phyloP scores from a whole-genome alignment of 768 basidiomycete species.

The Pulveroboletus sp. region DNA sequence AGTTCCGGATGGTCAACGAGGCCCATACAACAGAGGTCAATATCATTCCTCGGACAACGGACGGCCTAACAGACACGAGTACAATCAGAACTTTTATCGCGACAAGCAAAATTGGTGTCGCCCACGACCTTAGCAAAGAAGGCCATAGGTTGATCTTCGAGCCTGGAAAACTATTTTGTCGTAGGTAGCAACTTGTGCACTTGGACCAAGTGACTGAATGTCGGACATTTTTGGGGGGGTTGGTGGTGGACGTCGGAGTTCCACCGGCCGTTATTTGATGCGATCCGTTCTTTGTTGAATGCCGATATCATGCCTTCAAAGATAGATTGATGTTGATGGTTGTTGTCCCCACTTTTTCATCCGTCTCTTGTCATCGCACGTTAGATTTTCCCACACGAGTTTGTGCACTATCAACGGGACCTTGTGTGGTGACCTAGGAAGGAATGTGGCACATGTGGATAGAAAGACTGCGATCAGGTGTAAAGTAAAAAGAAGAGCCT shows the following conservation, averaged over 20 bases:
- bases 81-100: constrained; percentile 5
- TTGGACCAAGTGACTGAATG: neutral
- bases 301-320: neutral
- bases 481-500: neutral
- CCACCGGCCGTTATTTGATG: neutral
- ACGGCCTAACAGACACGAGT: constrained; percentile 9
- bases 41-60: constrained; percentile 15
- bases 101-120: constrained; percentile 7
- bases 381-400: neutral
- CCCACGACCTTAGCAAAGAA: constrained; percentile 1
- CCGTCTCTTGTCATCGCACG: neutral
- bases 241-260: constrained; percentile 1
- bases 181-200: neutral
- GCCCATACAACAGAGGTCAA: constrained; percentile 14
- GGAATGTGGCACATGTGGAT: neutral
- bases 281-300: neutral
- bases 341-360: neutral
- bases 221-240: neutral
- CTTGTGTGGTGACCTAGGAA: neutral
- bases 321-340: neutral
- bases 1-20: constrained; percentile 17
- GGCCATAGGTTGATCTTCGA: neutral
- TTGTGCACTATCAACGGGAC: neutral
- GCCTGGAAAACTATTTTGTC: neutral
- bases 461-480: neutral